Evolutionary conservation across 78 protist species (phyloP), one percentile per base, ranked within the genome.

Genomic region (Dictyostelium brefeldianum): DNA sequence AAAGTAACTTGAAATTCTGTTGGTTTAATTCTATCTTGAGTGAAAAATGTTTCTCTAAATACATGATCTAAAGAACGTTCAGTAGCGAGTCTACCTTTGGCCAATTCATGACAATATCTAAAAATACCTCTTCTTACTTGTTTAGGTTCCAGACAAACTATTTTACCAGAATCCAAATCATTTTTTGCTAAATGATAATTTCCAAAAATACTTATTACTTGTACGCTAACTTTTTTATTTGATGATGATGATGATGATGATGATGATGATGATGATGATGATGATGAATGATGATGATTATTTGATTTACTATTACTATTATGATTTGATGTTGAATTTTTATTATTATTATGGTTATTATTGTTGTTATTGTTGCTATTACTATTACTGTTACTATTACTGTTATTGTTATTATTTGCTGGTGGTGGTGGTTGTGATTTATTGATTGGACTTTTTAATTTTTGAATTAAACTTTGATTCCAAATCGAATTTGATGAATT

Each of bases 61-160:
- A 74, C 27, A 25, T 57, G 57, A 27, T 84, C 79, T n/a, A 73
- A 56, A n/a, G 73, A 43, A 57, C 70, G 20, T 9, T 83, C 90
- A 0, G n/a, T 14, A 41, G 95, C 25, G 9, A 71, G 54, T 36
- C 89, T 64, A 18, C 95, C 95, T 27, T 89, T 90, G 1, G 95
- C 95, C 69, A 90, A 77, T n/a, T 90, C 95, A n/a, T 81, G 83
- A n/a, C 95, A 90, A 51, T 90, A 90, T 27, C 95, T 54, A 80
- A 90, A 90, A n/a, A 90, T 90, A 31, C 95, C 95, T 47, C 89
- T 81, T 43, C 95, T 31, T 11, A 90, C 81, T n/a, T 71, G 75
- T 71, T 67, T 65, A 65, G 95, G 95, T 36, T 82, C 89, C 8
- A 51, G 57, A 2, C 89, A 65, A 22, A 53, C 18, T 20, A 90